Evolutionary conservation across 495 filamentous ascomycete genomes (phyloP), one percentile per base, ranked within the genome.

Genomic region (Penicillium coprophilum): DNA sequence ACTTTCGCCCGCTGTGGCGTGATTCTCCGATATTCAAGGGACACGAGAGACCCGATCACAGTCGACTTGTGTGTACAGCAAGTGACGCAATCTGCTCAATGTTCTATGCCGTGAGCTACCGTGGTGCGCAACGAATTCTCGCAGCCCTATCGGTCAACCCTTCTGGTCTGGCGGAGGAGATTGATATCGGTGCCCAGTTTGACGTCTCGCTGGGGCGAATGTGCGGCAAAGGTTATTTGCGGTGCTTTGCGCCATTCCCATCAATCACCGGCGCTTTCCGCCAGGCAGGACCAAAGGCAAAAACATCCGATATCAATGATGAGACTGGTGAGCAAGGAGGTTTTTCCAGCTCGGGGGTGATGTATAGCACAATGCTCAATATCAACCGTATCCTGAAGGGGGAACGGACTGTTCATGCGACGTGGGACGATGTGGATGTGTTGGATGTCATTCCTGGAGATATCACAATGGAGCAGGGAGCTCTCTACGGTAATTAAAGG

Each of bases 361-460:
- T 77, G 50, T 78, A 76, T 51, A 82, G 80, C 61, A 75, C 71
- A 21, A 69, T 80, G 57, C 61, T 80, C 60, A 82, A 82, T 56
- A 62, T 74, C 17, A 55, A 61, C 32, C 62, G 58, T 11, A 28
- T 70, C 6, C 31, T 70, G 24, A 41, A 21, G 28, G 61, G 61
- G 2, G 53, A 65, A 20, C 9, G 39, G 9, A 67, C 50, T 4
- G 67, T 67, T 10, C 52, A 49, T 23, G 41, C 67, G 32, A 61
- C 48, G 0, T 65, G 64, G 64, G 60, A 57, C 4, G 64, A 65
- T 57, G 61, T 59, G 32, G 38, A 46, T 17, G 20, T 48, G 34
- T 38, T 38, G 34, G 34, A 38, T 38, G 34, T 38, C n/a, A 9
- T 38, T 38, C 34, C 15, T 38, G 15, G n/a, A n/a, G 34, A 38